Conservation (phyloP, 306 rosid species). For the Elaeagnus macrophylla region DNA sequence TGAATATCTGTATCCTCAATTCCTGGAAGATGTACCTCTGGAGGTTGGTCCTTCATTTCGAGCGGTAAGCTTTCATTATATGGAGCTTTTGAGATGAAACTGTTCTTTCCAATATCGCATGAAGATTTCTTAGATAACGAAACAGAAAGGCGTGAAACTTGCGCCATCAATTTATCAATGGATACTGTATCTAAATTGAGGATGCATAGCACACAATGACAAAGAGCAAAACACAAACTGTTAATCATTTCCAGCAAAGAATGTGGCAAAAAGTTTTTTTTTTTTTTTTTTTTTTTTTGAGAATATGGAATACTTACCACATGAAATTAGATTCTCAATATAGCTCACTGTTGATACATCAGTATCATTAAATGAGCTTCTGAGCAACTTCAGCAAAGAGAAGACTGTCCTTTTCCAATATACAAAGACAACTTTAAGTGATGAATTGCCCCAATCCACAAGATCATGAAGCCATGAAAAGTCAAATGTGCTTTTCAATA, state of each 20-base stretch:
- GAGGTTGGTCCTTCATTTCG: conserved; percentile 25
- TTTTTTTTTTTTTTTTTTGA: neutral
- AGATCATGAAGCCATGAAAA: conserved; percentile 73
- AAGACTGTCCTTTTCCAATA: conserved; percentile 72
- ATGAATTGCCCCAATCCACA: conserved; percentile 89
- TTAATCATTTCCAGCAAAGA: neutral
- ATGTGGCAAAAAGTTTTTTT: neutral
- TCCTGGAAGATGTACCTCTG: conserved; percentile 30
- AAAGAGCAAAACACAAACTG: conserved; percentile 15
- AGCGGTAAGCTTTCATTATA: conserved; percentile 30
- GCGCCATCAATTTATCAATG: conserved; percentile 59
- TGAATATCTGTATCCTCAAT: conserved; percentile 31
- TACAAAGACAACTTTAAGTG: conserved; percentile 68
- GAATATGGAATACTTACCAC: conserved; percentile 45
- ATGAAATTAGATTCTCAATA: conserved; percentile 58
- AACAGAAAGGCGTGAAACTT: conserved; percentile 53
- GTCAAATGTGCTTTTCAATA: conserved; percentile 29
- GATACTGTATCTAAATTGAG: conserved; percentile 46
- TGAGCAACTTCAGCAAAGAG: conserved; percentile 54
- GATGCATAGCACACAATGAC: conserved; percentile 20
- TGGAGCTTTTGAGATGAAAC: conserved; percentile 24
- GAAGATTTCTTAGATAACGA: conserved; percentile 51
- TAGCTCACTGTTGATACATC: conserved; percentile 33
- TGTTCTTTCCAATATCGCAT: conserved; percentile 25
- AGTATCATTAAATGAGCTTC: conserved; percentile 38